Evolutionary conservation across 345 rosid species (phyloP).

Genomic region (Gossypium herbaceum): DNA sequence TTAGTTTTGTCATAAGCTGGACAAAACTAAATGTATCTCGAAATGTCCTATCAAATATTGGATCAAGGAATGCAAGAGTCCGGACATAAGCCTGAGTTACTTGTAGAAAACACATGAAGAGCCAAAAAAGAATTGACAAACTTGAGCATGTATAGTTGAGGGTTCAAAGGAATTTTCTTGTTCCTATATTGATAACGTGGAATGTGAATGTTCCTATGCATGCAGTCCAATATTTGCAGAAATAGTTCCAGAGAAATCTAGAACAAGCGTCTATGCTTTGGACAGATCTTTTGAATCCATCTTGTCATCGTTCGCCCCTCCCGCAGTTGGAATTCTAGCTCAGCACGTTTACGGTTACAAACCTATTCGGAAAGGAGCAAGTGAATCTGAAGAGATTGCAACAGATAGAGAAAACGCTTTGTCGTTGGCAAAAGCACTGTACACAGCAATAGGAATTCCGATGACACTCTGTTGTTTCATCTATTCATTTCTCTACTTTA

Average conservation of each 20-base stretch:
- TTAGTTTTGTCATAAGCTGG: not conserved
- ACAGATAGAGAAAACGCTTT: conserved; percentile 77
- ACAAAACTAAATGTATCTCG: not conserved
- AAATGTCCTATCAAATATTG: not conserved
- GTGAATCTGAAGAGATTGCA: conserved; percentile 40
- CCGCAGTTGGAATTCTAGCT: conserved; percentile 73
- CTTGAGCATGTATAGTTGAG: not conserved
- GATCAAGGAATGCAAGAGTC: not conserved
- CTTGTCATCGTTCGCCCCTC: conserved; percentile 85
- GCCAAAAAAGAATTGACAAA: not conserved
- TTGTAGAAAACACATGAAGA: not conserved
- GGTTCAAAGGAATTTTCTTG: not conserved
- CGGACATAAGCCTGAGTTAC: not conserved
- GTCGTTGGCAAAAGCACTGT: conserved; percentile 72
- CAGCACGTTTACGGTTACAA: conserved; percentile 80
- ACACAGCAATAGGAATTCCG: conserved; percentile 71
- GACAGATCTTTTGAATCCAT: conserved; percentile 78
- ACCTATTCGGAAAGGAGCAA: conserved; percentile 50
- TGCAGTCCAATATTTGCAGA: conserved; percentile 91
- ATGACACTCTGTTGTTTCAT: conserved; percentile 79
- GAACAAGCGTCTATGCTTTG: conserved; percentile 79
- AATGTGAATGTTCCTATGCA: conserved; percentile 3
- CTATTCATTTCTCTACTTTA: conserved; percentile 68
- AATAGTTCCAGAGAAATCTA: conserved; percentile 80
- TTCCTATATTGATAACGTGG: not conserved